Evolutionary conservation across 257 asterid species (phyloP).

Genomic region (Mitragyna speciosa): DNA sequence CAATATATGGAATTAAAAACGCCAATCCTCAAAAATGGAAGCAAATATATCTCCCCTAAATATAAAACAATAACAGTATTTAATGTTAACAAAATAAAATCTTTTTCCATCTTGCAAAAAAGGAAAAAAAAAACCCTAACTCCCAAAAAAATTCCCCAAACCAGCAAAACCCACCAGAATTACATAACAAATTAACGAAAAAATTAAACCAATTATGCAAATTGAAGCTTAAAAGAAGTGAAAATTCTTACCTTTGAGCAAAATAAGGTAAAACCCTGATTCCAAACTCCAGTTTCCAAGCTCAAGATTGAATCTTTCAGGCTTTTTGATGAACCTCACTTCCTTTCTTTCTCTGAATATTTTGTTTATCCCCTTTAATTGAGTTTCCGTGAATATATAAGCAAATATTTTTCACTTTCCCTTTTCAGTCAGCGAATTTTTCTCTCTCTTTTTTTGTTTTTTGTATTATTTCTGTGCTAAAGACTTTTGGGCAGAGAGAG

Average conservation of each 20-base stretch:
- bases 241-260: constrained; percentile 2
- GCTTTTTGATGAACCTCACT: constrained; percentile 16
- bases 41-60: not conserved
- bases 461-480: not conserved
- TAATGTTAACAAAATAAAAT: not conserved
- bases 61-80: not conserved
- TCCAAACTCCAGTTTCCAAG: constrained; percentile 4
- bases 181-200: not conserved
- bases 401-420: not conserved
- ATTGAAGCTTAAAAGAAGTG: not conserved
- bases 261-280: not conserved
- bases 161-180: not conserved
- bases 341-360: not conserved
- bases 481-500: constrained; percentile 14
- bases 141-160: constrained; percentile 3
- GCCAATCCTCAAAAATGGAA: constrained; percentile 11
- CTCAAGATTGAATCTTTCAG: constrained; percentile 1
- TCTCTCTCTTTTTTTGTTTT: not conserved
- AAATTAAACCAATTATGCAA: not conserved
- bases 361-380: not conserved
- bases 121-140: constrained; percentile 19
- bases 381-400: constrained; percentile 2
- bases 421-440: constrained; percentile 1
- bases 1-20: constrained; percentile 17
- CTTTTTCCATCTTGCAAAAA: constrained; percentile 2